These are phyloP conservation scores for Lepiota venenata DNA, from an alignment of 768 basidiomycete genomes.

Conservation along the genomic window DNA sequence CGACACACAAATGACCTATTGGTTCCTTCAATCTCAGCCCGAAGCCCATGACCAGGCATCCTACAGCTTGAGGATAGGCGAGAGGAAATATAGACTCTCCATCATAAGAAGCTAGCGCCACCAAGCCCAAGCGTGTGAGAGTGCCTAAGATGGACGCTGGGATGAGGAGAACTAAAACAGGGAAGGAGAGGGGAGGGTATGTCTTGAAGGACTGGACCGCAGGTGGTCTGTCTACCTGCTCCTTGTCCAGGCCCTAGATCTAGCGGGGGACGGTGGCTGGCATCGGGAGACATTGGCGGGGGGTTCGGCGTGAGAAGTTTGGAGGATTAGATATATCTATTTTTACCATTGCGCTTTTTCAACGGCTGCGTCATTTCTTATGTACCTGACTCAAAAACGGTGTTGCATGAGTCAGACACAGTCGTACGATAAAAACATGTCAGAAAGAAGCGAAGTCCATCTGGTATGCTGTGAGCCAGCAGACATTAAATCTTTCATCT, in stretches of 20 bases:
- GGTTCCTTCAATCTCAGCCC: constrained; percentile 66
- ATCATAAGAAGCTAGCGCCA: constrained; percentile 70
- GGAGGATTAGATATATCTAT: background rate
- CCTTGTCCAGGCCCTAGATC: constrained; percentile 18
- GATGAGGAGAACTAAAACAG: constrained; percentile 68
- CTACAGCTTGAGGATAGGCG: constrained; percentile 81
- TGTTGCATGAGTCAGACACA: too few relatives aligned
- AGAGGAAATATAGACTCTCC: constrained; percentile 78
- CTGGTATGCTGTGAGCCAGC: constrained; percentile 22
- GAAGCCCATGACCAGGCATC: constrained; percentile 92
- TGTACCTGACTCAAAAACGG: too few relatives aligned
- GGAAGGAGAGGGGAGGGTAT: constrained; percentile 53
- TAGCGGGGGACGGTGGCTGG: background rate
- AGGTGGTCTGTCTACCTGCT: constrained; percentile 34
- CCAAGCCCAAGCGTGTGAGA: constrained; percentile 76
- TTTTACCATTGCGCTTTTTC: too few relatives aligned
- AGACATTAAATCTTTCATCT: constrained; percentile 75
- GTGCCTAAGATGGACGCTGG: constrained; percentile 85
- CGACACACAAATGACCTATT: constrained; percentile 69
- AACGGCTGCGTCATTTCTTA: too few relatives aligned
- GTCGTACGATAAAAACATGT: constrained; percentile 37
- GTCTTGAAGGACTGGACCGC: constrained; percentile 23
- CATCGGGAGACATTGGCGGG: background rate
- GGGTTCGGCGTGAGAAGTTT: background rate
- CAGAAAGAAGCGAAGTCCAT: constrained; percentile 57